Evolutionary conservation across 108 stramenopile genomes (phyloP), one percentile per base, ranked within the genome.

Genomic region (Cylindrotheca fusiformis): DNA sequence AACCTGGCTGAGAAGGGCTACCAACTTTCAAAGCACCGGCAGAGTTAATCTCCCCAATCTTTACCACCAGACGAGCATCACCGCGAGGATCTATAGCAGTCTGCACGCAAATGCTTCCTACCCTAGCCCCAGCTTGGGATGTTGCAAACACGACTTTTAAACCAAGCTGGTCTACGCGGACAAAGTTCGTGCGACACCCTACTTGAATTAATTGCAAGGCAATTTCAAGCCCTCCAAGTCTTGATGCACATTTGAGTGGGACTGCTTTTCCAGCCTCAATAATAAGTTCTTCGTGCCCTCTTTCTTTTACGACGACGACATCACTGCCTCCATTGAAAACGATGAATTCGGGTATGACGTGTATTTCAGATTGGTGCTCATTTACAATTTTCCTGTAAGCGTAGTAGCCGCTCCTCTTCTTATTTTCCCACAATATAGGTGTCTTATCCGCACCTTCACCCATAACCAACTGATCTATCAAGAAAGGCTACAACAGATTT

Each of bases 341-440:
- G 46, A 91, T 67, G 52, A 79, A 94, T 61, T 94, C 93, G 8
- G 93, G 93, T 10, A 94, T 68, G 36, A 94, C 62, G 53, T 94
- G 93, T 23, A 94, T 48, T 55, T 90, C 86, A 4, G 80, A 74
- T 54, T 90, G 89, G 46, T 86, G 76, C 5, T 79, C 67, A 28
- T 68, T 72, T 14, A 86, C 66, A 2, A 94, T 69, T 20, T 66
- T 54, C 33, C 89, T 78, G 48, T 94, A 94, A 3, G 85, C 87
- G 72, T 83, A 90, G 64, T 77, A 86, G 17, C 86, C 83, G 25
- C 87, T 85, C 8, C 52, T 63, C 26, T 71, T 60, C 19, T 41
- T 66, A 28, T 87, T 79, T 32, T 83, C 80, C 93, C 93, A 94
- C 1, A 68, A 30, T 32, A 94, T 75, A n/a, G 87, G 77, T 33